These are phyloP conservation scores for Fusarium lateritium DNA, from an alignment of 2,329 filamentous ascomycete species.

Conservation along the genomic window DNA sequence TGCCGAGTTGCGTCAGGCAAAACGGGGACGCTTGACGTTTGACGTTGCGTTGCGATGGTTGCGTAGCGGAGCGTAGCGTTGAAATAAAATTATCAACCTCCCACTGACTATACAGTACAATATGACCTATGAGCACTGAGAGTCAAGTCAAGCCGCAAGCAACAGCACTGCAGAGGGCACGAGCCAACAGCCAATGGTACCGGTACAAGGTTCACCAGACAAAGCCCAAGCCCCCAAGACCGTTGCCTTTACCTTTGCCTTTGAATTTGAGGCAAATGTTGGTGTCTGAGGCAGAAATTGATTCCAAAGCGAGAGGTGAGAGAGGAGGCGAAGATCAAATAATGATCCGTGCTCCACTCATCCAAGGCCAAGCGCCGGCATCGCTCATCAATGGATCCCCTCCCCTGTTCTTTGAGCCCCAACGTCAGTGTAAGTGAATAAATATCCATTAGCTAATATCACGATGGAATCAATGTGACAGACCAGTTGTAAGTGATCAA, in stretches of 20 bases:
- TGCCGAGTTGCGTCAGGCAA: slow-evolving; percentile 48
- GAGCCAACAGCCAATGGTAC: slow-evolving; percentile 24
- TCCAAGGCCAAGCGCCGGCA: slow-evolving; percentile 30
- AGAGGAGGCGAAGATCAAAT: slow-evolving; percentile 4
- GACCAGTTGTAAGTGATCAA: background rate
- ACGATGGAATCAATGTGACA: background rate
- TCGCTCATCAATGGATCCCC: slow-evolving; percentile 26
- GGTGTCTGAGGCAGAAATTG: slow-evolving; percentile 51
- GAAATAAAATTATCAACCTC: slow-evolving; percentile 50
- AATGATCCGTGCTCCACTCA: slow-evolving; percentile 30
- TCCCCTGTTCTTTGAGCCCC: slow-evolving; percentile 12
- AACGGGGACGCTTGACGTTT: slow-evolving; percentile 44
- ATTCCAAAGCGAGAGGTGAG: slow-evolving; percentile 14
- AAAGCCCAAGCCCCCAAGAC: background rate
- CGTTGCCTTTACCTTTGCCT: background rate
- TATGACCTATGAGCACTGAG: slow-evolving; percentile 32
- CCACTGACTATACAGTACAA: background rate
- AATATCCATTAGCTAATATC: background rate
- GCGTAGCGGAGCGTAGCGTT: slow-evolving; percentile 29
- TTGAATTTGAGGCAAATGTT: slow-evolving; percentile 31
- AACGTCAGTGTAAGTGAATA: background rate
- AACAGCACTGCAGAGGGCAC: slow-evolving; percentile 21
- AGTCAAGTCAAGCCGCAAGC: slow-evolving; percentile 29
- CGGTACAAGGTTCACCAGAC: slow-evolving; percentile 8
- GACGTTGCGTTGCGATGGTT: slow-evolving; percentile 40